phyloP scores from a whole-genome alignment of 2,329 filamentous ascomycete species.

The Scedosporium dehoogii region DNA sequence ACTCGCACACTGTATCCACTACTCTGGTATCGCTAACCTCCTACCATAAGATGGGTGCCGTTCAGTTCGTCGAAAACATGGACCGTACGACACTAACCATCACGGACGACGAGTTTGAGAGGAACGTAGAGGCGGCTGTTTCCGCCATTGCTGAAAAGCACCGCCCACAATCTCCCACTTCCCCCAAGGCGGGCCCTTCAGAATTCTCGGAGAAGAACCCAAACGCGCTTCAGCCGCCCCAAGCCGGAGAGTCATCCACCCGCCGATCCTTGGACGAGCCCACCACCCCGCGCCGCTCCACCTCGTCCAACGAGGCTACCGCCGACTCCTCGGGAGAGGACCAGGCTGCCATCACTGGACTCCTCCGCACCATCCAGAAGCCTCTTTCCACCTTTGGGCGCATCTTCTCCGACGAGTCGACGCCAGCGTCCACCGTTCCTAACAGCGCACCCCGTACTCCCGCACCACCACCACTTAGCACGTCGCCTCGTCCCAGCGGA shows the following conservation, averaged over 20 bases:
- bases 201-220: slow-evolving; percentile 31
- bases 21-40: neutral
- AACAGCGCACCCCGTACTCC: slow-evolving; percentile 27
- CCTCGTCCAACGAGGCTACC: slow-evolving; percentile 40
- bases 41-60: slow-evolving; percentile 63
- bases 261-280: slow-evolving; percentile 32
- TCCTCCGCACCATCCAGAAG: slow-evolving; percentile 83
- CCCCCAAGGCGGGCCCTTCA: slow-evolving; percentile 14
- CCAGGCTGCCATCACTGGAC: slow-evolving; percentile 69
- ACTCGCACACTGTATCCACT: neutral
- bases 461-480: slow-evolving; percentile 13
- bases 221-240: slow-evolving; percentile 16
- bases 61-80: slow-evolving; percentile 94
- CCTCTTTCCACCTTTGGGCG: slow-evolving; percentile 86
- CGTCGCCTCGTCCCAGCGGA: neutral
- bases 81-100: slow-evolving; percentile 91
- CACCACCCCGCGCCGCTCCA: slow-evolving; percentile 39
- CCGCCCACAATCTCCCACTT: slow-evolving; percentile 38
- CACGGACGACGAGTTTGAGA: slow-evolving; percentile 88
- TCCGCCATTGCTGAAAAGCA: slow-evolving; percentile 92
- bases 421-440: slow-evolving; percentile 2
- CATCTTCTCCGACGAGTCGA: slow-evolving; percentile 70
- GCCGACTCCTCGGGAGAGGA: slow-evolving; percentile 51
- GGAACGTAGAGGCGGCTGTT: slow-evolving; percentile 91
- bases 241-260: slow-evolving; percentile 20